phyloP scores from a whole-genome alignment of 352 stramenopile genomes.

The Globisporangium cystogenes region DNA sequence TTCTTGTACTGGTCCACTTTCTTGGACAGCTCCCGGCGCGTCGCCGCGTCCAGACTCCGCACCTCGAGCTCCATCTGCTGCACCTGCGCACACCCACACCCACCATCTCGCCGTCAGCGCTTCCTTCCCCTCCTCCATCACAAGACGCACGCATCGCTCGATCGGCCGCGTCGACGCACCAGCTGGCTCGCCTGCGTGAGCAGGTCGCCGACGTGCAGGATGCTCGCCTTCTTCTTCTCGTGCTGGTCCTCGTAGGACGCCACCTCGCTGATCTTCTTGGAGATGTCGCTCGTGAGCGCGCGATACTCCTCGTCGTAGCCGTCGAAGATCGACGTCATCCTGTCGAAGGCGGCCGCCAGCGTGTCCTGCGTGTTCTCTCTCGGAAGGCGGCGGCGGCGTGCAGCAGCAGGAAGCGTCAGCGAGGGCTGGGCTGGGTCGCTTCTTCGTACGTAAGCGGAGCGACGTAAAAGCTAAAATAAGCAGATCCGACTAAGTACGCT shows the following conservation, averaged over 20 bases:
- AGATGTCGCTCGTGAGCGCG: constrained; percentile 79
- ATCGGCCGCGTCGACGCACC: constrained; percentile 21
- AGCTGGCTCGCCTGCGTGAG: constrained; percentile 80
- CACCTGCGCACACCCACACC: constrained; percentile 30
- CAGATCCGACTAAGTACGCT: neutral
- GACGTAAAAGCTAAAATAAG: too few relatives aligned
- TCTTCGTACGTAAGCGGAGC: neutral
- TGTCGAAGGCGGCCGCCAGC: constrained; percentile 12
- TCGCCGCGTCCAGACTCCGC: constrained; percentile 71
- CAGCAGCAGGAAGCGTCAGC: too few relatives aligned
- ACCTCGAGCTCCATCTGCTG: constrained; percentile 89
- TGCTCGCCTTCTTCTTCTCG: constrained; percentile 85
- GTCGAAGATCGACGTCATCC: constrained; percentile 88
- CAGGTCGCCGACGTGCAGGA: constrained; percentile 71
- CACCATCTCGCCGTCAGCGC: neutral
- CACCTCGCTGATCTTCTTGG: constrained; percentile 86
- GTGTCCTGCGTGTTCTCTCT: neutral
- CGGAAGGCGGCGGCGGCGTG: too few relatives aligned
- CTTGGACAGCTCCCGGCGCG: constrained; percentile 81
- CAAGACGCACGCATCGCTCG: too few relatives aligned
- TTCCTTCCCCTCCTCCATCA: too few relatives aligned
- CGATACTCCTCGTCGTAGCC: constrained; percentile 88
- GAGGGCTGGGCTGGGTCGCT: too few relatives aligned
- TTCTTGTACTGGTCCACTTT: constrained; percentile 90
- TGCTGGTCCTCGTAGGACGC: constrained; percentile 80